Conservation (phyloP, 1,284 basidiomycete species). For the Irpex sp. region DNA sequence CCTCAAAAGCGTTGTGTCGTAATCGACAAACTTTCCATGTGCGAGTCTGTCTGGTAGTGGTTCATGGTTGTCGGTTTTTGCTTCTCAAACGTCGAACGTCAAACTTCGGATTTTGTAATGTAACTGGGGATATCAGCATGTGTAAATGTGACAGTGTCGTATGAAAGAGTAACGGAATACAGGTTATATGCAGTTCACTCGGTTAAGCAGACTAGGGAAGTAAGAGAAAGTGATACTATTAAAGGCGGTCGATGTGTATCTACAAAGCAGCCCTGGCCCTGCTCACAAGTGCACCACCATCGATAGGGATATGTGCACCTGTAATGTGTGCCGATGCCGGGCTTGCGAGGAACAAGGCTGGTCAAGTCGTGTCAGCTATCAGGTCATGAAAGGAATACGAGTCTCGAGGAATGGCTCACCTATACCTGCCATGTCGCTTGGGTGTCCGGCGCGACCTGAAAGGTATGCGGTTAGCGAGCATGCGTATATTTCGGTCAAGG, state of each 20-base stretch:
- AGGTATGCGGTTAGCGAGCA: background rate
- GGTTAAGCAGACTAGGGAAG: no score
- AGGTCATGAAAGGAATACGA: background rate
- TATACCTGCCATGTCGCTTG: constrained; percentile 83
- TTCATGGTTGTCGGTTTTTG: no score
- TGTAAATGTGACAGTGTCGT: background rate
- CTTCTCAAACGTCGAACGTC: background rate
- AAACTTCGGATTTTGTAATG: background rate
- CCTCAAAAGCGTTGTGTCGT: background rate
- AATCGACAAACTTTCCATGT: no score
- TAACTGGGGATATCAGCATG: background rate
- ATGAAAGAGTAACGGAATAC: no score
- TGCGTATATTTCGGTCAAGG: background rate
- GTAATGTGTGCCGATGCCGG: constrained; percentile 47
- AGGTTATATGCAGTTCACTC: no score
- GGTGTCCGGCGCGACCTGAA: constrained; percentile 71
- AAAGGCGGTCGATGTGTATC: background rate
- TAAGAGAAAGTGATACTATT: background rate
- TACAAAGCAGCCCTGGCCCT: constrained; percentile 24
- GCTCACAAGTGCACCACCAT: constrained; percentile 60
- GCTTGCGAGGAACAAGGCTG: constrained; percentile 72
- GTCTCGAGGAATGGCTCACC: constrained; percentile 32
- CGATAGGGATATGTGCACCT: constrained; percentile 76
- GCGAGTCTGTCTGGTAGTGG: no score
- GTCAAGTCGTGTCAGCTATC: background rate